Conservation (phyloP, 2,329 filamentous ascomycete species). For the Ascochyta rabiei region DNA sequence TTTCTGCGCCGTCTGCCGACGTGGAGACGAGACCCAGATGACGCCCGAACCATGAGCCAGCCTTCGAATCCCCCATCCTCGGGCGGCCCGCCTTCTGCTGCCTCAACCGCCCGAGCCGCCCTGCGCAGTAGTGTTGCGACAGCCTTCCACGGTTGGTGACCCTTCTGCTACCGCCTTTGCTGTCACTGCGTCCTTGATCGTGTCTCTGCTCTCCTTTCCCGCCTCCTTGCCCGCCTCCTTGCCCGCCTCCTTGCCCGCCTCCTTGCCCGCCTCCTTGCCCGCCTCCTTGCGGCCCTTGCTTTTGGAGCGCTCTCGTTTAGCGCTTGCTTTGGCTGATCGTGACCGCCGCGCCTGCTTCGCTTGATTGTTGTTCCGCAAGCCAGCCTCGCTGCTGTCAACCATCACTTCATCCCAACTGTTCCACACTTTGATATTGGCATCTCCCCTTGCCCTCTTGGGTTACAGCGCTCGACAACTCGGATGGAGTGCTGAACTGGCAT, state of each 20-base stretch:
- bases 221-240: no score
- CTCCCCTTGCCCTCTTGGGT: background rate
- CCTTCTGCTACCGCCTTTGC: slow-evolving; percentile 14
- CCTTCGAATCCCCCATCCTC: slow-evolving; percentile 45
- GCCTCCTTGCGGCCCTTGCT: slow-evolving; percentile 3
- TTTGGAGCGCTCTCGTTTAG: slow-evolving; percentile 5
- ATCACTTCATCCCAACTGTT: slow-evolving; percentile 7
- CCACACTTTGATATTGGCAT: slow-evolving; percentile 5
- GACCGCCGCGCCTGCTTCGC: slow-evolving; percentile 17
- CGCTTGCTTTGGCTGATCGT: slow-evolving; percentile 22
- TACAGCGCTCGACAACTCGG: background rate
- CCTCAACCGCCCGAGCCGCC: slow-evolving; percentile 37
- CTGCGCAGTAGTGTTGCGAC: slow-evolving; percentile 48
- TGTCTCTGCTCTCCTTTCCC: slow-evolving; percentile 2
- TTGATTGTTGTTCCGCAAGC: slow-evolving; percentile 22
- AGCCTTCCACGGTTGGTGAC: slow-evolving; percentile 49
- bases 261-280: slow-evolving; percentile 2
- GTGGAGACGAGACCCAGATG: slow-evolving; percentile 12
- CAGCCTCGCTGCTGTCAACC: slow-evolving; percentile 15
- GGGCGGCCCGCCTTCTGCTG: slow-evolving; percentile 36
- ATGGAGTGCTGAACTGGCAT: slow-evolving; percentile 8
- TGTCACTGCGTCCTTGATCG: slow-evolving; percentile 8
- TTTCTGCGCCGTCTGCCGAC: slow-evolving; percentile 15
- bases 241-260: slow-evolving; percentile 6
- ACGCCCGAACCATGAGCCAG: slow-evolving; percentile 23